Conservation (phyloP, 352 stramenopile genomes). For the Pythium sp. region DNA sequence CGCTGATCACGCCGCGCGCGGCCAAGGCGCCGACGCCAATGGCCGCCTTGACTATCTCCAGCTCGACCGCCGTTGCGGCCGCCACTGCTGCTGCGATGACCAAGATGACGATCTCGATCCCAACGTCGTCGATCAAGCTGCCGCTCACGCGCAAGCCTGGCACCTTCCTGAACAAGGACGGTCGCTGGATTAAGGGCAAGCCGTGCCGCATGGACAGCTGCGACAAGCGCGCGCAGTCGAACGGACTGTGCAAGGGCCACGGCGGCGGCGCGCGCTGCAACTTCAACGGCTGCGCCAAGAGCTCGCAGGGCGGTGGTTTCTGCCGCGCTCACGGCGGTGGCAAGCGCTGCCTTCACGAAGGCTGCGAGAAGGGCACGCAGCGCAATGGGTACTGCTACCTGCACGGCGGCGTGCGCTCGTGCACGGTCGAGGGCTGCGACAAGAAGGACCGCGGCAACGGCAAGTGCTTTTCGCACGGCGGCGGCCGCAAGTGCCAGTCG, state of each 20-base stretch:
- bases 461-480: constrained; percentile 79
- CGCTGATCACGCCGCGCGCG: constrained; percentile 16
- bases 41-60: not conserved
- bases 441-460: constrained; percentile 85
- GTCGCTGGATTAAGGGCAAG: constrained; percentile 87
- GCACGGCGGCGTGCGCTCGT: constrained; percentile 74
- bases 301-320: constrained; percentile 69
- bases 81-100: constrained; percentile 19
- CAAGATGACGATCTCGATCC: constrained; percentile 25
- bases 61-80: constrained; percentile 17
- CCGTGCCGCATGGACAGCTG: constrained; percentile 67
- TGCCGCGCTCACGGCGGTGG: constrained; percentile 77
- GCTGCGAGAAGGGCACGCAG: constrained; percentile 77
- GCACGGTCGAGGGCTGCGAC: constrained; percentile 61
- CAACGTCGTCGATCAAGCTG: constrained; percentile 23
- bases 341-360: constrained; percentile 72
- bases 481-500: constrained; percentile 66
- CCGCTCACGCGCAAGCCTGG: constrained; percentile 64
- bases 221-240: constrained; percentile 79
- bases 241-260: constrained; percentile 77
- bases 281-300: constrained; percentile 71
- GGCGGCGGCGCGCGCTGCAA: constrained; percentile 77
- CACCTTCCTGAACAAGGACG: constrained; percentile 88
- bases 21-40: constrained; percentile 11
- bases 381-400: constrained; percentile 81